Base-by-base conservation (phyloP, 2,329 filamentous ascomycete genomes). In the Apiospora koreana region DNA sequence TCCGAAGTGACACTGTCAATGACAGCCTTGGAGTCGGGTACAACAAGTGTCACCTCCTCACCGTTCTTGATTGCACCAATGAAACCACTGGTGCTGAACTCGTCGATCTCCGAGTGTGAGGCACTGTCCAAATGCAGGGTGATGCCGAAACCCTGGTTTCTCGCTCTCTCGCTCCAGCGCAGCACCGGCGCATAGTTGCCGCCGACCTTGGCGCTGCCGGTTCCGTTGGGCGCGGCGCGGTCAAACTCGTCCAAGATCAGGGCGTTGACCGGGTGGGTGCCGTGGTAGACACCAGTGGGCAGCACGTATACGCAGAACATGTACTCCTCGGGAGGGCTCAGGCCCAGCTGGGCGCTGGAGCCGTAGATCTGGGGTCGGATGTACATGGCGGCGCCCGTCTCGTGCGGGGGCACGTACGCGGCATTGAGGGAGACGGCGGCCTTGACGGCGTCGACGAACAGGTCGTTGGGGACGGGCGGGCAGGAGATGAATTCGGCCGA, bases 151-250 rank as follows among this genome's bases (percentile, higher is more conserved):
- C 95, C 95, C 71, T 94, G 88, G 23, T 86, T 84, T 70, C 92
- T 86, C 0, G 96, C 95, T 77, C 88, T 91, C 76, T 97, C 94
- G 78, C 93, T 97, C 87, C 94, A 94, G 69, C 93, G 87, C 77
- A 98, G 83, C 6, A 98, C 95, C 2, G 95, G 95, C 12, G 95
- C 95, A 79, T 98, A 98, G 83, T 98, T 98, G 18, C 95, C 96
- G 35, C 96, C 95, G 3, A 98, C 88, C 83, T 98, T 98, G n/a
- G 94, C 95, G 72, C 90, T 91, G 0, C 95, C 95, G 0, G 93
- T 97, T 0, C 95, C 95, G 76, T 94, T 90, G 0, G 96, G 95
- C n/a, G 95, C 95, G 0, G 95, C 89, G 41, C 95, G 93, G 81
- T 98, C 95, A 79, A 98, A 98, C 41, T 96, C 92, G 77, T 98